phyloP scores from a whole-genome alignment of 2,329 filamentous ascomycete species.

The Sporothrix brasiliensis region DNA sequence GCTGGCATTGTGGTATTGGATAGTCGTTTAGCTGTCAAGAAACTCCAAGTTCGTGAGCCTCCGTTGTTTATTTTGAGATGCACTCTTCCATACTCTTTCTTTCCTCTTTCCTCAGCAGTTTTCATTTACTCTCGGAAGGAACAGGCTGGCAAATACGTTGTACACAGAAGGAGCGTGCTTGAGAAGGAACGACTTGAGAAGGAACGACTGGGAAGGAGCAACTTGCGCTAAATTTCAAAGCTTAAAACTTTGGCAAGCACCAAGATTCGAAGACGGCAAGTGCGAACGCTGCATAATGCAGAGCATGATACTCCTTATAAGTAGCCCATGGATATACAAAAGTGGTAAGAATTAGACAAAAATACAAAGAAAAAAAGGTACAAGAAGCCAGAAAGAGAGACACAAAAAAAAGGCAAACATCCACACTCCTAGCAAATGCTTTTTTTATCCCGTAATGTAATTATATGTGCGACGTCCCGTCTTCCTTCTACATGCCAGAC shows the following conservation, averaged over 20 bases:
- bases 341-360: background rate
- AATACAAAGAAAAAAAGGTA: background rate
- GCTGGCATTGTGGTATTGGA: background rate
- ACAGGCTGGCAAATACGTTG: background rate
- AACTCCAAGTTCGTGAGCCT: too few species aligned
- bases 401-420: background rate
- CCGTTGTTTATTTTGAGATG: too few species aligned
- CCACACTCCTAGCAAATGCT: conserved; percentile 26
- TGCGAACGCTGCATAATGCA: background rate
- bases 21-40: too few species aligned
- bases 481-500: conserved; percentile 5
- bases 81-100: too few species aligned
- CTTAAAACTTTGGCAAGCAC: background rate
- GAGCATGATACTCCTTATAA: conserved; percentile 2
- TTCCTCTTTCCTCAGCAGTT: background rate
- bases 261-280: background rate
- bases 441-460: conserved; percentile 13
- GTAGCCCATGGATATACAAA: conserved; percentile 1
- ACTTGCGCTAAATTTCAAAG: too few species aligned
- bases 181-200: background rate
- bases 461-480: conserved; percentile 11
- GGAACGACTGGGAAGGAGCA: background rate
- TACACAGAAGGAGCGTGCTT: background rate
- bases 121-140: background rate
- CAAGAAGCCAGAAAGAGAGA: background rate